Evolutionary conservation across 306 rosid genomes (phyloP).

Genomic region (Sindora glabra): DNA sequence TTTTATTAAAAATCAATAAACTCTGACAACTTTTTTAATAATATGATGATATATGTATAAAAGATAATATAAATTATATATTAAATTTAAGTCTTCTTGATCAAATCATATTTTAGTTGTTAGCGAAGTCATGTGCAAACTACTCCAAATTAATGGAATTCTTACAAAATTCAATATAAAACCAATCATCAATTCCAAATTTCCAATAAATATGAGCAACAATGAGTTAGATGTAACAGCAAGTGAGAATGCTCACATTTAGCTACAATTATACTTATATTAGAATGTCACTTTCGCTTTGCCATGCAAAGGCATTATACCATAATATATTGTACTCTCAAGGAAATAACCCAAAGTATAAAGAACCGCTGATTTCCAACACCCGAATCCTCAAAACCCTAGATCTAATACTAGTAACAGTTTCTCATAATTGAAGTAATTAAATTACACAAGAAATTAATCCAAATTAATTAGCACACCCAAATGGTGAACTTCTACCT

Average conservation of each 20-base stretch:
- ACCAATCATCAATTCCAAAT: not conserved
- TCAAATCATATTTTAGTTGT: too few species aligned
- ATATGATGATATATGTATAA: too few species aligned
- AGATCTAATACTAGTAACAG: slow-evolving; percentile 21
- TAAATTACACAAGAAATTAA: slow-evolving; percentile 24
- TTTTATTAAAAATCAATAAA: too few species aligned
- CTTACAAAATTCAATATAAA: slow-evolving; percentile 3
- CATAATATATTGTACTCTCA: slow-evolving; percentile 16
- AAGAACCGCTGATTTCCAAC: slow-evolving; percentile 21
- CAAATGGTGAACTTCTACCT: slow-evolving; percentile 69
- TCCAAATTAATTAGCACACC: slow-evolving; percentile 28
- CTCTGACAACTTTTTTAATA: too few species aligned
- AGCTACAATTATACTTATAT: slow-evolving; percentile 28
- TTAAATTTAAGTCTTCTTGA: too few species aligned
- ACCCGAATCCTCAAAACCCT: slow-evolving; percentile 48
- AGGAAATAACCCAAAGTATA: slow-evolving; percentile 17
- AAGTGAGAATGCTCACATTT: slow-evolving; percentile 31
- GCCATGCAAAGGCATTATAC: slow-evolving; percentile 71
- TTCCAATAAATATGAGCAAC: too few species aligned
- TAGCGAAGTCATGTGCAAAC: not conserved
- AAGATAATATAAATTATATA: too few species aligned
- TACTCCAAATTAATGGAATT: not conserved
- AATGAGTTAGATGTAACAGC: not conserved
- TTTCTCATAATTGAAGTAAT: slow-evolving; percentile 22
- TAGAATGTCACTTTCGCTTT: slow-evolving; percentile 32